Evolutionary conservation across 257 asterid genomes (phyloP).

Genomic region (Lithospermum erythrorhizon): DNA sequence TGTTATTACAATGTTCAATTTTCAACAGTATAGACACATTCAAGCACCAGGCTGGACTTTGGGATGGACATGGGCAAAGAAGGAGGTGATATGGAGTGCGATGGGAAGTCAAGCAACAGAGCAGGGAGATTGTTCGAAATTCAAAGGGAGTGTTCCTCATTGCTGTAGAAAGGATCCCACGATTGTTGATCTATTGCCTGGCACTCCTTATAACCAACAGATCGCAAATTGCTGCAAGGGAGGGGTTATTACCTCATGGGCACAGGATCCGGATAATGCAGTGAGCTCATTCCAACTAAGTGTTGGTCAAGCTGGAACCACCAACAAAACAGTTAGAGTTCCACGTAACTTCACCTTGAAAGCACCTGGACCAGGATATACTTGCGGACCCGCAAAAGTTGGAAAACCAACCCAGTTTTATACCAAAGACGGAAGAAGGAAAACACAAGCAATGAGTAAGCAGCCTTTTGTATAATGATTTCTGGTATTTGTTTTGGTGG

Average conservation of each 20-base stretch:
- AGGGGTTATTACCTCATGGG: constrained; percentile 60
- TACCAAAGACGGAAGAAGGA: constrained; percentile 45
- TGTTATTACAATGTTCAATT: constrained; percentile 47
- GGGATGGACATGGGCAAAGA: constrained; percentile 66
- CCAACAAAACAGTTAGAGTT: constrained; percentile 52
- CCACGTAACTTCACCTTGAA: constrained; percentile 58
- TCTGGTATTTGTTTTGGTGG: neutral
- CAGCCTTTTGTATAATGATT: neutral
- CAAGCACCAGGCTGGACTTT: constrained; percentile 57
- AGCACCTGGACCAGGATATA: constrained; percentile 70
- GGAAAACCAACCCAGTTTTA: constrained; percentile 44
- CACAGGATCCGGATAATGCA: constrained; percentile 45
- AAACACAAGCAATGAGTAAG: constrained; percentile 72
- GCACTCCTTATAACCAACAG: constrained; percentile 70
- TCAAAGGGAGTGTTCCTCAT: constrained; percentile 41
- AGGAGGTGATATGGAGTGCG: constrained; percentile 58
- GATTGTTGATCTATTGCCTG: constrained; percentile 50
- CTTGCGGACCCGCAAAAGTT: constrained; percentile 61
- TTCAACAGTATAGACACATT: constrained; percentile 53
- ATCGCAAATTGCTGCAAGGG: constrained; percentile 74
- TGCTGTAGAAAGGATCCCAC: constrained; percentile 65
- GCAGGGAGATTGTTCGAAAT: constrained; percentile 54
- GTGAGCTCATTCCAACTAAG: constrained; percentile 61
- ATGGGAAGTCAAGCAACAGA: constrained; percentile 47
- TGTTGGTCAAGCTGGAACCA: constrained; percentile 59